These are phyloP conservation scores for Endoconidiophora laricicola DNA, from an alignment of 2,329 filamentous ascomycete species.

Conservation along the genomic window DNA sequence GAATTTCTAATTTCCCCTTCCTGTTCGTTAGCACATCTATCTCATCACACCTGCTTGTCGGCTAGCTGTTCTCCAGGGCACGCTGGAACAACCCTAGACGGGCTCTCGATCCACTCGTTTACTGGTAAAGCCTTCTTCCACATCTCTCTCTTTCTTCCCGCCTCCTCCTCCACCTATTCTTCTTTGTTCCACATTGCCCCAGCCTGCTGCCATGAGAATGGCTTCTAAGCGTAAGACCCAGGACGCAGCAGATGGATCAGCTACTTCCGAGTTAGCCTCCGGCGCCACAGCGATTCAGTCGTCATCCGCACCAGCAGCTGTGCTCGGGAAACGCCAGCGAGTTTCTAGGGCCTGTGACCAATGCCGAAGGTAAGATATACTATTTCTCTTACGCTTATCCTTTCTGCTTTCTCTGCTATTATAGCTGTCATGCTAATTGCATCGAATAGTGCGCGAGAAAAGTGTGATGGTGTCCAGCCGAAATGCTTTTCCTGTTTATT, in stretches of 20 bases:
- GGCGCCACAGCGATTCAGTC: slow-evolving; percentile 14
- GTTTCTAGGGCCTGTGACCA: slow-evolving; percentile 55
- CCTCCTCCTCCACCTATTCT: neutral
- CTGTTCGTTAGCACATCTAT: no score
- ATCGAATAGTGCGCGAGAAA: slow-evolving; percentile 39
- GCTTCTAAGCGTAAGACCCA: slow-evolving; percentile 23
- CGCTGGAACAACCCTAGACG: no score
- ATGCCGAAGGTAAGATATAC: slow-evolving; percentile 29
- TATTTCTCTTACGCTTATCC: neutral
- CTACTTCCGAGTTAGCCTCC: slow-evolving; percentile 14
- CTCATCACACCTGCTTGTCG: neutral
- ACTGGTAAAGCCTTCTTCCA: no score
- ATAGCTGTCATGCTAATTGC: neutral
- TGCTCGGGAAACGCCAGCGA: slow-evolving; percentile 39
- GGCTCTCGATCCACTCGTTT: no score
- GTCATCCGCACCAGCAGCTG: slow-evolving; percentile 15
- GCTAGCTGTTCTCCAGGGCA: neutral
- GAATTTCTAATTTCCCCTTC: no score
- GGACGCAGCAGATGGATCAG: slow-evolving; percentile 14
- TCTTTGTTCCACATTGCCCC: no score
- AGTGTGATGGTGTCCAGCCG: slow-evolving; percentile 54
- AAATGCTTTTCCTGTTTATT: slow-evolving; percentile 49
- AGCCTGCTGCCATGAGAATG: slow-evolving; percentile 17
- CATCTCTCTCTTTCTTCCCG: neutral
- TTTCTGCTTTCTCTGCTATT: neutral